phyloP scores from a whole-genome alignment of 805 yeast genomes.

The Starmera quercuum region DNA sequence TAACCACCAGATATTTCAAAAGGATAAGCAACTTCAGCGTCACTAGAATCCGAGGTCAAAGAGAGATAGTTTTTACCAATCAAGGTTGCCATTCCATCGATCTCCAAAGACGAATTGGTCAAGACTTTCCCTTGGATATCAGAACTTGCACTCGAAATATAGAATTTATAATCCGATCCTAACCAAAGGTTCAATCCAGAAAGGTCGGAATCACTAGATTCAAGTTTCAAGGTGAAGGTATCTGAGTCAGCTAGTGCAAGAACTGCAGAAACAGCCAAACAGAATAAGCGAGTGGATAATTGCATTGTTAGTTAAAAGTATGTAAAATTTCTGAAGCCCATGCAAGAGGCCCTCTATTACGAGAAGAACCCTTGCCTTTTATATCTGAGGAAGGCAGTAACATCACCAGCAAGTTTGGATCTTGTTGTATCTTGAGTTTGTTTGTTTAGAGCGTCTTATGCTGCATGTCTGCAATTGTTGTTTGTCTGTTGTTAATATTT shows the following conservation, averaged over 20 bases:
- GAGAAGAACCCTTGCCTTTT: too few relatives aligned
- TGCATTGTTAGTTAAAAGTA: too few relatives aligned
- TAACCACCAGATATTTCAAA: constrained; percentile 1
- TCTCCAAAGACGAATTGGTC: not conserved
- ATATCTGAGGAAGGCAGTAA: too few relatives aligned
- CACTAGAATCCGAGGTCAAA: not conserved
- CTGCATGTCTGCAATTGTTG: too few relatives aligned
- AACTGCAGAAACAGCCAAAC: too few relatives aligned
- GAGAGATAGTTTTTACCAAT: constrained; percentile 5
- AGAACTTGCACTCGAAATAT: not conserved
- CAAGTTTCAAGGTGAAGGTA: not conserved
- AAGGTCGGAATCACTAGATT: constrained; percentile 5
- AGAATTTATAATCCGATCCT: constrained; percentile 4
- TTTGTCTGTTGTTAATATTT: too few relatives aligned
- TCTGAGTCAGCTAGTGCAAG: not conserved
- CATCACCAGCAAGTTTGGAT: too few relatives aligned
- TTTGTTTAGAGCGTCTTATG: too few relatives aligned
- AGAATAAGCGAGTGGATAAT: too few relatives aligned
- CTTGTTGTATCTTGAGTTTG: too few relatives aligned
- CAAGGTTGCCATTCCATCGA: constrained; percentile 1
- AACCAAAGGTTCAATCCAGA: constrained; percentile 16
- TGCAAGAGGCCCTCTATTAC: too few relatives aligned
- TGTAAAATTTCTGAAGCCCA: too few relatives aligned
- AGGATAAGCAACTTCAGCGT: constrained; percentile 1
- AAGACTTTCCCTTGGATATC: not conserved